Conservation (phyloP, 257 asterid genomes). For the Capsicum chinense region DNA sequence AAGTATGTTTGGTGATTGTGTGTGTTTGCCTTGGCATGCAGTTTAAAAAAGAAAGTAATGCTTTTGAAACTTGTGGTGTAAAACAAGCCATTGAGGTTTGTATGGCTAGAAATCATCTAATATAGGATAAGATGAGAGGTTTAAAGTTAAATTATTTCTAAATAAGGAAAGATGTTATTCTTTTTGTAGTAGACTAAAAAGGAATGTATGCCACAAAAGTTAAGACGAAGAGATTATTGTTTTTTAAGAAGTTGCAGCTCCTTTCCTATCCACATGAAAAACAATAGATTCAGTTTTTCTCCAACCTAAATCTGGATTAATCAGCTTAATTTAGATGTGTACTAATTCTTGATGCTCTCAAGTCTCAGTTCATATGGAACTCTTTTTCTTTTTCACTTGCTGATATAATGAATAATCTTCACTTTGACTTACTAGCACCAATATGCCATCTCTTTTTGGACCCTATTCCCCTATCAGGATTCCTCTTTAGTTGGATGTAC, state of each 20-base stretch:
- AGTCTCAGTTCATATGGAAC: background rate
- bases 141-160: background rate
- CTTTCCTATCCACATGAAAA: background rate
- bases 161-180: background rate
- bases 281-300: constrained; percentile 8
- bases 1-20: background rate
- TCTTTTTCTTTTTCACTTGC: background rate
- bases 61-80: background rate
- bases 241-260: background rate
- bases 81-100: background rate
- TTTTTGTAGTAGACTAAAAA: background rate
- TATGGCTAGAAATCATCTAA: background rate
- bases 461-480: background rate
- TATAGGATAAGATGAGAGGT: background rate
- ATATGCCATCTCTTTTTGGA: background rate
- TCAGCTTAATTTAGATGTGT: background rate
- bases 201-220: background rate
- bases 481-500: background rate
- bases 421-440: background rate
- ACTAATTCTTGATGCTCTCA: background rate
- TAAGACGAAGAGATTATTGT: background rate
- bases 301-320: constrained; percentile 9
- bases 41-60: background rate
- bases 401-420: background rate
- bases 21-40: background rate